A percentile compares a stretch with the other conserved stretches of the same genome.
Conservation (phyloP, 2,329 filamentous ascomycete species). For the Botrytis squamosa region DNA sequence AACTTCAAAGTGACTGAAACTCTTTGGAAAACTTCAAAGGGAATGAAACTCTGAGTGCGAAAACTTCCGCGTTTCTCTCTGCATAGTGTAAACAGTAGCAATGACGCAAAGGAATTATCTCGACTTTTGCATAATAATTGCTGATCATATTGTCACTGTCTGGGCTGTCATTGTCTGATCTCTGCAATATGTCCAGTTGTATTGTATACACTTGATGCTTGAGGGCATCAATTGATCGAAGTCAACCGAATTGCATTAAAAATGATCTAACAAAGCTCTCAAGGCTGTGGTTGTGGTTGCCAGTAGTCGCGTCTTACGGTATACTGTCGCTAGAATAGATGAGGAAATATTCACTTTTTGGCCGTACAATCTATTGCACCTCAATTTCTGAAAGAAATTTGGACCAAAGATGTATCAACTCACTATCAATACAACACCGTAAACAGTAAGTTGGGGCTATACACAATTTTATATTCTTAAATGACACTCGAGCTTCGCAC, state of each 20-base stretch:
- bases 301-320: background rate
- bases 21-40: background rate
- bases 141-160: background rate
- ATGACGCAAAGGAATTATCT: background rate
- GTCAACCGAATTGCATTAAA: background rate
- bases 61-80: background rate
- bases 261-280: background rate
- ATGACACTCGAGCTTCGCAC: background rate
- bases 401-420: background rate
- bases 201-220: background rate
- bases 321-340: background rate
- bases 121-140: background rate
- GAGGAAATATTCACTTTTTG: background rate
- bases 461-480: background rate
- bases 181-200: background rate
- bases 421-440: background rate
- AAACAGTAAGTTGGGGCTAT: background rate
- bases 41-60: too few species aligned
- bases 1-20: background rate
- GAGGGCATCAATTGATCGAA: background rate
- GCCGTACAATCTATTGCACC: background rate
- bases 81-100: background rate
- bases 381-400: background rate
- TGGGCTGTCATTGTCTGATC: background rate
- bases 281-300: background rate